Conservation (phyloP, 2,329 filamentous ascomycete species). For the Sporothrix globosa region DNA sequence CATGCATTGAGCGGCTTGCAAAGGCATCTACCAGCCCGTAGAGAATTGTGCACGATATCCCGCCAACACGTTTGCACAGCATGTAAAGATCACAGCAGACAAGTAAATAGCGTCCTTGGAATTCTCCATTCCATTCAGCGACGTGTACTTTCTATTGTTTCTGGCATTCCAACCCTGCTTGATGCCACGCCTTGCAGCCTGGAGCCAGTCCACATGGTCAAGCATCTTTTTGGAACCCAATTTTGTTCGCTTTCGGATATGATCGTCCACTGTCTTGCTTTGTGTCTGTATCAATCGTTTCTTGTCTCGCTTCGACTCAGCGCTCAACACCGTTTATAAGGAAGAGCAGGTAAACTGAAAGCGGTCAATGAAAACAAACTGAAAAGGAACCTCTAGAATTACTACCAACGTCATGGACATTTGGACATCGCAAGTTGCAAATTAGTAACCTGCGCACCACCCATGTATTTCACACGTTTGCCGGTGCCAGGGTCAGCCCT, state of each 20-base stretch:
- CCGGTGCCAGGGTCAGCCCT: slow-evolving; percentile 14
- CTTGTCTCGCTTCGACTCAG: slow-evolving; percentile 18
- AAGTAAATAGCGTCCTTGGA: not conserved
- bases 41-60: too few relatives aligned
- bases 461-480: not conserved
- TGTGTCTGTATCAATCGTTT: not conserved
- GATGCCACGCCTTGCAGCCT: not conserved
- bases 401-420: not conserved
- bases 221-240: not conserved
- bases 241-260: slow-evolving; percentile 6
- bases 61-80: too few relatives aligned
- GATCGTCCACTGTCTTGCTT: not conserved
- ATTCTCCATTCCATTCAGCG: not conserved
- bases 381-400: not conserved
- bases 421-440: not conserved
- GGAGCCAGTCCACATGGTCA: slow-evolving; percentile 12
- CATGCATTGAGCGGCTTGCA: slow-evolving; percentile 1
- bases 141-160: not conserved
- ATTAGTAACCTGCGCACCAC: not conserved
- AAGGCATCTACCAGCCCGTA: not conserved
- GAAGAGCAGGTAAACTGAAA: not conserved
- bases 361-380: not conserved
- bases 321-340: not conserved
- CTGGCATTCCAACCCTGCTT: not conserved
- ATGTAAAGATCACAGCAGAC: not conserved